These are phyloP conservation scores for Oryza meridionalis DNA, from an alignment of 176 grass and related monocot species.

Conservation along the genomic window DNA sequence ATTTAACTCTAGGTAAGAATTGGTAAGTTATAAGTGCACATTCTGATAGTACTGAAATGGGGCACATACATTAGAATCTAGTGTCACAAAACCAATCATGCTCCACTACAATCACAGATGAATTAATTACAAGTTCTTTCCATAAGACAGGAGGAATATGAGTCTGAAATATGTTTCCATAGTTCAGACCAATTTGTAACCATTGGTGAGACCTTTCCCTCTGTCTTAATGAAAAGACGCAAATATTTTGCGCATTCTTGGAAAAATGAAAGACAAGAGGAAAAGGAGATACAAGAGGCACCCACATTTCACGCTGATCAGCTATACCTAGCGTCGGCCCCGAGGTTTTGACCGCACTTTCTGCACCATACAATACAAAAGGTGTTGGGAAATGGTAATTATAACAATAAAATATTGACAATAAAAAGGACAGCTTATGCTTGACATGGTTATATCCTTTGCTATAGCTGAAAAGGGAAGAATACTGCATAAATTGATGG, in stretches of 20 bases:
- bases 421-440: slow-evolving; percentile 22
- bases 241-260: background rate
- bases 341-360: slow-evolving; percentile 79
- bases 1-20: background rate
- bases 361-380: slow-evolving; percentile 46
- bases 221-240: background rate
- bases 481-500: background rate
- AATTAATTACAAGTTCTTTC: slow-evolving; percentile 4
- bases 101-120: slow-evolving; percentile 24
- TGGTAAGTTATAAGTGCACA: background rate
- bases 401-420: background rate
- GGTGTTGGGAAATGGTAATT: background rate
- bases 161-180: background rate
- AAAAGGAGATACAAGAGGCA: slow-evolving; percentile 34
- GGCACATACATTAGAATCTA: background rate
- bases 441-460: slow-evolving; percentile 2
- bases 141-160: background rate
- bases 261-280: background rate
- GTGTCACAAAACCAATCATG: background rate
- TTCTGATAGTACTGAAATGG: background rate
- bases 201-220: background rate
- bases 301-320: background rate
- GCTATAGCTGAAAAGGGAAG: background rate
- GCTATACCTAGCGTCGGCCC: slow-evolving; percentile 57
- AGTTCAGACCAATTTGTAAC: background rate